Evolutionary conservation across 805 yeast genomes (phyloP).

Genomic region (Komagataella pseudopastoris): DNA sequence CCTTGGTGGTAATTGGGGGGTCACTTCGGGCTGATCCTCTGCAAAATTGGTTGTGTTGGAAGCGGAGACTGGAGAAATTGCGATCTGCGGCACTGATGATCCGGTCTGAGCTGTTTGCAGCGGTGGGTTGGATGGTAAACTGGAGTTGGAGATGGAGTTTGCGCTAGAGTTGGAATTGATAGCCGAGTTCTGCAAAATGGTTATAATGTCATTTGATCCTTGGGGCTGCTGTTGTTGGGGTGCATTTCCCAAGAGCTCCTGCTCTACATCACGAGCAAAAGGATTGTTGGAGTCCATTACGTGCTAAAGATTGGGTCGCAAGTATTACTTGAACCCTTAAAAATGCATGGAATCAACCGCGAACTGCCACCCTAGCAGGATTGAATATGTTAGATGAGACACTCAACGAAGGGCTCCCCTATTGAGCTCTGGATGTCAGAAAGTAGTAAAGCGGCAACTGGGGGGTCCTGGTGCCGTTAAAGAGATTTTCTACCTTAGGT

Average conservation of each 20-base stretch:
- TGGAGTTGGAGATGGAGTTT: background rate
- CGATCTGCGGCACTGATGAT: background rate
- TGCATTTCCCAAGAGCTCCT: background rate
- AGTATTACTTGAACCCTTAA: background rate
- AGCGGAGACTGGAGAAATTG: background rate
- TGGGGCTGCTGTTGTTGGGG: conserved; percentile 8
- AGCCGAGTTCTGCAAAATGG: background rate
- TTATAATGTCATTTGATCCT: conserved; percentile 1
- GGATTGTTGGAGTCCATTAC: background rate
- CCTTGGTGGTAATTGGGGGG: background rate
- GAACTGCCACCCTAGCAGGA: background rate
- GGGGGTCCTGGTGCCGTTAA: no score
- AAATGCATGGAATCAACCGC: background rate
- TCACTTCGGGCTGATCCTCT: background rate
- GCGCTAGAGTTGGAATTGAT: background rate
- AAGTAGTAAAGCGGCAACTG: no score
- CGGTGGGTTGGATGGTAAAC: background rate
- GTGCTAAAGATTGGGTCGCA: background rate
- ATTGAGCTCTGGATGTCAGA: no score
- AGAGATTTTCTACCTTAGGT: no score
- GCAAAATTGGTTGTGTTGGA: conserved; percentile 6
- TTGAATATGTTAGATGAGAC: no score
- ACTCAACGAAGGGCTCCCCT: no score
- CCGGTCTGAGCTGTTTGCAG: background rate
- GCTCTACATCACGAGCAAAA: background rate